Base-by-base conservation (phyloP, 805 yeast genomes). In the Dipodascus albidus region DNA sequence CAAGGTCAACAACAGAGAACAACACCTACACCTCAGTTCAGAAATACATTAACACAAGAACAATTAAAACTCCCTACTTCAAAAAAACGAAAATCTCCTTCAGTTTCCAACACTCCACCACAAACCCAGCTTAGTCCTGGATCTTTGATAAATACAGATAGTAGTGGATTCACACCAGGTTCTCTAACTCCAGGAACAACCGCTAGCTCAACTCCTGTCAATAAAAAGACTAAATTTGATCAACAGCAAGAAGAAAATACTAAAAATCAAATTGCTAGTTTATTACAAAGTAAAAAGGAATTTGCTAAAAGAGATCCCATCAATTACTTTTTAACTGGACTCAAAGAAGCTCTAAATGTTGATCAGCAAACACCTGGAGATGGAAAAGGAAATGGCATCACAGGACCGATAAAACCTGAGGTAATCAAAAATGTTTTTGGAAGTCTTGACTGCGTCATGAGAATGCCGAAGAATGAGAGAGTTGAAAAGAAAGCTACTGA, bases 301-400 rank as follows among this genome's bases (percentile, higher is more conserved):
- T 55, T 67, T 41, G 59, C 69, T 1, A 53, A 60, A 15, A 54
- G 63, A n/a, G 65, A 66, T 44, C 66, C 69, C 2, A 50, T 62
- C 44, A 60, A 61, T 27, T 68, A 60, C 55, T 63, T 66, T 52
- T 51, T 67, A 33, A 57, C 70, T 3, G 59, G 65, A 20, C 60
- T 68, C 24, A 70, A 68, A 2, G 66, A 69, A 17, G 66, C 65
- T 8, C 57, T 68, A 4, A 17, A 17, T 6, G 17, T 38, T 11
- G 44, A 38, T 8, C 44, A 14, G 20, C n/a, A n/a, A n/a, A 27
- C 33, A 27, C 6, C 33, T 27, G 11, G 11, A 6, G 33, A 27
- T 27, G 33, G 9, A 27, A 27, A 27, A 11, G 6, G 9, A 6
- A 27, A 27, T 11, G 11, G 33, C 6, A 27, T 27, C 33, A 27